A percentile compares a stretch with the other conserved stretches of the same genome.
Conservation (phyloP, 176 grass and related monocot species). For the Sorghum bicolor region Sorghum_bicolor_NCBIv3 NC_012875.2:47103501-47104000, state of each 20-base stretch:
- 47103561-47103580: neutral
- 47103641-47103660: constrained; percentile 69
- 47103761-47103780: constrained; percentile 48
- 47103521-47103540: constrained; percentile 24
- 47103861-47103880: constrained; percentile 56
- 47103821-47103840: constrained; percentile 39
- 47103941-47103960: constrained; percentile 27
- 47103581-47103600: constrained; percentile 29
- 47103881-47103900: constrained; percentile 63
- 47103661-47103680: constrained; percentile 64
- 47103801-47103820: constrained; percentile 60
- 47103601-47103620: constrained; percentile 42
- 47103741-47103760: constrained; percentile 42
- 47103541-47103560: neutral
- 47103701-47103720: constrained; percentile 41
- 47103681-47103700: constrained; percentile 27
- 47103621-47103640: constrained; percentile 66
- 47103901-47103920: constrained; percentile 22
- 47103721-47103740: constrained; percentile 66
- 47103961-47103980: constrained; percentile 8
- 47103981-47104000: neutral
- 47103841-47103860: constrained; percentile 41
- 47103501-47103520: constrained; percentile 33
- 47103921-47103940: constrained; percentile 29
- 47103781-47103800: constrained; percentile 75